These are phyloP conservation scores for Nemania sp. DNA, from an alignment of 2,329 filamentous ascomycete species.

Conservation along the genomic window DNA sequence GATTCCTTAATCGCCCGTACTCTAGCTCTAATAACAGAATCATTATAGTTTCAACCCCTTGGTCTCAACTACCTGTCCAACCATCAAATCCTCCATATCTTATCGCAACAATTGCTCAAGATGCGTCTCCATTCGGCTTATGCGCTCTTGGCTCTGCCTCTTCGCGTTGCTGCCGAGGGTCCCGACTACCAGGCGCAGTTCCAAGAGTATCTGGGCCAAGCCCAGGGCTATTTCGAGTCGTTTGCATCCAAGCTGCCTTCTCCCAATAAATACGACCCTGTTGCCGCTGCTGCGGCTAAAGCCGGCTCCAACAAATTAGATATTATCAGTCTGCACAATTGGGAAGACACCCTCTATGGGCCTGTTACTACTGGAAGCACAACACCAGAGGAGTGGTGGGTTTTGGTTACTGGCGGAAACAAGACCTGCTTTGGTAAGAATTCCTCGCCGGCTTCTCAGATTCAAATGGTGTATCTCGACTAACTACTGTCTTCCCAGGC, in stretches of 20 bases:
- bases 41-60: slow-evolving; percentile 9
- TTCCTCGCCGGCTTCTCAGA: background rate
- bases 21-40: slow-evolving; percentile 22
- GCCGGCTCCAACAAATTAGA: slow-evolving; percentile 57
- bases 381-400: slow-evolving; percentile 74
- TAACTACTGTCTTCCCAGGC: slow-evolving; percentile 45
- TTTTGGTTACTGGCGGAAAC: slow-evolving; percentile 75
- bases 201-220: slow-evolving; percentile 66
- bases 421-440: slow-evolving; percentile 71
- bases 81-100: background rate
- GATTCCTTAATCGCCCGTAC: background rate
- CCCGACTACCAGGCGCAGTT: slow-evolving; percentile 66
- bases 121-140: slow-evolving; percentile 64
- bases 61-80: too few relatives aligned
- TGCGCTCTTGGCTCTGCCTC: slow-evolving; percentile 58
- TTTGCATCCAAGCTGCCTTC: slow-evolving; percentile 57
- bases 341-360: slow-evolving; percentile 69
- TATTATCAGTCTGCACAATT: slow-evolving; percentile 69
- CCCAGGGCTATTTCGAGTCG: slow-evolving; percentile 57
- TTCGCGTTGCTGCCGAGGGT: slow-evolving; percentile 59
- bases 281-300: slow-evolving; percentile 54
- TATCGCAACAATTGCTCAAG: slow-evolving; percentile 33
- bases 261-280: slow-evolving; percentile 47
- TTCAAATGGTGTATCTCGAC: background rate
- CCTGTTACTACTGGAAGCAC: slow-evolving; percentile 63